These are phyloP conservation scores for Microstegium vimineum DNA, from an alignment of 176 grass and related monocot species.

Conservation along the genomic window DNA sequence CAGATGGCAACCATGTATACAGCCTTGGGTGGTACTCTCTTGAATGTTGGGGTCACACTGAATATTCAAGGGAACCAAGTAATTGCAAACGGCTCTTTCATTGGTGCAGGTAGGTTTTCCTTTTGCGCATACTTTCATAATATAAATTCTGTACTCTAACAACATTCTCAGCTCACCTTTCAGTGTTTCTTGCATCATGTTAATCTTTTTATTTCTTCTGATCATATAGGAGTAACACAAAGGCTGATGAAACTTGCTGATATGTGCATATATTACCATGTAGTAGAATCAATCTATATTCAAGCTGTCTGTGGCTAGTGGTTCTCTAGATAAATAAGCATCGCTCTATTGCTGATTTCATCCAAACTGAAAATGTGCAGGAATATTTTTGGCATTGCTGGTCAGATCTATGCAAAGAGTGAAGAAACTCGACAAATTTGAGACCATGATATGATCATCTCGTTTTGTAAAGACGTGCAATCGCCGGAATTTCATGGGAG, in stretches of 20 bases:
- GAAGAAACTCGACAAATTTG: slow-evolving; percentile 82
- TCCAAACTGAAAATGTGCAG: slow-evolving; percentile 35
- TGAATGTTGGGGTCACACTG: slow-evolving; percentile 80
- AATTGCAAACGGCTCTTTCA: slow-evolving; percentile 65
- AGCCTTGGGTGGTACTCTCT: slow-evolving; percentile 72
- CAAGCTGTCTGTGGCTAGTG: not conserved
- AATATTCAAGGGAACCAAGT: slow-evolving; percentile 71
- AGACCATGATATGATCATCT: slow-evolving; percentile 63
- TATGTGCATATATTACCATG: not conserved
- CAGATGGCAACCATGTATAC: slow-evolving; percentile 92
- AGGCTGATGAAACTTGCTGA: not conserved
- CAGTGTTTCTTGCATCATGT: not conserved
- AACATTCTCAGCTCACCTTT: not conserved
- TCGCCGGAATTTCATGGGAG: not conserved
- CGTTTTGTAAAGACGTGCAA: not conserved
- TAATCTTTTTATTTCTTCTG: not conserved
- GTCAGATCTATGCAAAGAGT: slow-evolving; percentile 77
- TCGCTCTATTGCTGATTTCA: slow-evolving; percentile 17
- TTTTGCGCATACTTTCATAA: not conserved
- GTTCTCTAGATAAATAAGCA: not conserved
- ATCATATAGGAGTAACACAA: not conserved
- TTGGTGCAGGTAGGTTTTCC: slow-evolving; percentile 57
- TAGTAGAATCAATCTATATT: not conserved
- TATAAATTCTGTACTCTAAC: not conserved
- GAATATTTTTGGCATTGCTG: slow-evolving; percentile 65